These are phyloP conservation scores for Teratosphaeria viscida DNA, from an alignment of 2,329 filamentous ascomycete species.

Conservation along the genomic window DNA sequence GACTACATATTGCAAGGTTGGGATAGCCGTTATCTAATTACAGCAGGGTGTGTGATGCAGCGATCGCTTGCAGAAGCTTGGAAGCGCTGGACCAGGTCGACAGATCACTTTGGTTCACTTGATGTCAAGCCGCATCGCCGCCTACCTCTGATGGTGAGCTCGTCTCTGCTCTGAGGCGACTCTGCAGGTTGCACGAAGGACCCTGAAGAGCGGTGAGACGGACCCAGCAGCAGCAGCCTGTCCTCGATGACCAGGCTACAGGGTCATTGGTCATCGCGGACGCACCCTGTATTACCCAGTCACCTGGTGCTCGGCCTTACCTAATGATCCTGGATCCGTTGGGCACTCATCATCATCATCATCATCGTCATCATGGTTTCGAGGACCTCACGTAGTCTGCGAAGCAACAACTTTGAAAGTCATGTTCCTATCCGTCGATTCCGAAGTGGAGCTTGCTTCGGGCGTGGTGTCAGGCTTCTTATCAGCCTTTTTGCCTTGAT, in stretches of 20 bases:
- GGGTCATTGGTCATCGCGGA: no score
- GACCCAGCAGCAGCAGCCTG: no score
- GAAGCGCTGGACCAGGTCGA: no score
- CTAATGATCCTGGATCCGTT: neutral
- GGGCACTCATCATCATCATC: neutral
- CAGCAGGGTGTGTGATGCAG: no score
- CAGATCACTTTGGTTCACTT: neutral
- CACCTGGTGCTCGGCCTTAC: no score
- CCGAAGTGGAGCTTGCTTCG: neutral
- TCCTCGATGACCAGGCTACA: no score
- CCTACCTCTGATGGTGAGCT: no score
- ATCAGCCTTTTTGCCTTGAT: neutral
- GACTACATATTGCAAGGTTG: constrained; percentile 69
- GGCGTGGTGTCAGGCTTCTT: neutral
- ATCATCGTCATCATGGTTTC: neutral
- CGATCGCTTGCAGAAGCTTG: no score
- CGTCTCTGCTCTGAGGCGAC: neutral
- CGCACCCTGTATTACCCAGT: no score
- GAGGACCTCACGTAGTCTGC: neutral
- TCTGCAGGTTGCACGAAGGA: neutral
- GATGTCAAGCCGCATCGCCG: neutral
- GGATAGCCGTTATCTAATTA: neutral
- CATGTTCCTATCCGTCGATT: neutral
- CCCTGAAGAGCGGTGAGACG: neutral
- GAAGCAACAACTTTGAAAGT: no score